Evolutionary conservation across 768 basidiomycete species (phyloP), one percentile per base, ranked within the genome.

Genomic region (Exidia glandulosa): DNA sequence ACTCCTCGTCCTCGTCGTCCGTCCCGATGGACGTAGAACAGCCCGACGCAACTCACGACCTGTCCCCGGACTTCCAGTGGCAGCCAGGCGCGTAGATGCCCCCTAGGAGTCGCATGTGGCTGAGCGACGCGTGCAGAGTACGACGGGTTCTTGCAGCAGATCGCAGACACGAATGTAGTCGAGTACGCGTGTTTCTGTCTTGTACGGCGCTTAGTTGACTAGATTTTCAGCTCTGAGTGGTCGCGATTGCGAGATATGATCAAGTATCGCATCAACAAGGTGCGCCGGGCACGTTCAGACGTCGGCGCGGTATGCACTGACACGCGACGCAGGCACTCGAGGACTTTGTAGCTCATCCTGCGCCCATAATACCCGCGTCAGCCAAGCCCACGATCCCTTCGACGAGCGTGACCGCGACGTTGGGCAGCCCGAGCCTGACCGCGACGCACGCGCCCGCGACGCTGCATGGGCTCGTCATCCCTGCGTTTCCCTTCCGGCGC

Each of bases 401-500:
- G 41, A 27, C 56, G 34, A 31, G 59, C 56, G 32, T 59, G 34
- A 31, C 33, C 27, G 14, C 62, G 14, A 56, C 60, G 31, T 27
- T 63, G 56, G 41, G 55, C 60, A 52, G 58, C 29, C 29, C 58
- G 55, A 50, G 59, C 25, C 30, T 59, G 63, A 56, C 63, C 33
- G 64, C 48, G 16, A 48, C 67, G 34, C 76, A 77, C 32, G 76
- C 69, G 48, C 67, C 65, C 3, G 66, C 68, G 32, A 71, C 67
- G 30, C 73, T 74, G 16, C 89, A 84, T 9, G 87, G 87, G 37
- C 74, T 86, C 32, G 86, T 80, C 66, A 70, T 88, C 13, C 82
- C 88, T 13, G 88, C 91, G 1, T 91, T 90, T 67, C 82, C 84
- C 27, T 79, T 82, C 45, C 80, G 85, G 36, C 78, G 76, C 59